Evolutionary conservation across 2,329 filamentous ascomycete species (phyloP).

Genomic region (Paraconiothyrium sp.): DNA sequence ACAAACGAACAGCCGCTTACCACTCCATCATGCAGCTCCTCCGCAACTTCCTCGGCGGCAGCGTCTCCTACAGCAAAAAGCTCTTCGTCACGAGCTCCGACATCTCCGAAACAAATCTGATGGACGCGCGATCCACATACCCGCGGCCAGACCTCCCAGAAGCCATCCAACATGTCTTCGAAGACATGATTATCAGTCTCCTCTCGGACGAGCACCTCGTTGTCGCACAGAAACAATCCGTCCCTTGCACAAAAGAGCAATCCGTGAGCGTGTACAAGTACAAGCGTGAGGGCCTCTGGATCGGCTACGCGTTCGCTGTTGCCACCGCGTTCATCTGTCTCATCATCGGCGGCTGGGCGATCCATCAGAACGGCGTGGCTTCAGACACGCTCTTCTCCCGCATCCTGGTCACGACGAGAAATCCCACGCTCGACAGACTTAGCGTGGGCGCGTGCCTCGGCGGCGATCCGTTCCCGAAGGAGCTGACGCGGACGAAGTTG

Average conservation of each 20-base stretch:
- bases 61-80: conserved; percentile 33
- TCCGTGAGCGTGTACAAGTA: conserved; percentile 44
- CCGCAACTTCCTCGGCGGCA: conserved; percentile 47
- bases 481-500: conserved; percentile 48
- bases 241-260: conserved; percentile 40
- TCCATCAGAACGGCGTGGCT: conserved; percentile 48
- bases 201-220: conserved; percentile 46
- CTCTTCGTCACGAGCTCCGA: conserved; percentile 45
- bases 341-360: conserved; percentile 43
- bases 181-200: conserved; percentile 50
- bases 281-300: conserved; percentile 42
- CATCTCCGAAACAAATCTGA: conserved; percentile 46
- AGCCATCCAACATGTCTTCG: conserved; percentile 43
- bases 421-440: conserved; percentile 49
- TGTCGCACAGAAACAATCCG: conserved; percentile 30
- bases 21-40: conserved; percentile 46
- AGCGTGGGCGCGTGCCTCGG: conserved; percentile 53
- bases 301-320: conserved; percentile 49
- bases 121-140: conserved; percentile 40
- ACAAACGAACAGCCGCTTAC: conserved; percentile 46
- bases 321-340: conserved; percentile 39
- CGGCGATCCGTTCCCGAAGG: conserved; percentile 52
- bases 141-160: conserved; percentile 39
- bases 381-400: conserved; percentile 49
- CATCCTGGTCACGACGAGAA: conserved; percentile 50